These are phyloP conservation scores for Phytophthora brassicae DNA, from an alignment of 352 stramenopile species.

Conservation along the genomic window DNA sequence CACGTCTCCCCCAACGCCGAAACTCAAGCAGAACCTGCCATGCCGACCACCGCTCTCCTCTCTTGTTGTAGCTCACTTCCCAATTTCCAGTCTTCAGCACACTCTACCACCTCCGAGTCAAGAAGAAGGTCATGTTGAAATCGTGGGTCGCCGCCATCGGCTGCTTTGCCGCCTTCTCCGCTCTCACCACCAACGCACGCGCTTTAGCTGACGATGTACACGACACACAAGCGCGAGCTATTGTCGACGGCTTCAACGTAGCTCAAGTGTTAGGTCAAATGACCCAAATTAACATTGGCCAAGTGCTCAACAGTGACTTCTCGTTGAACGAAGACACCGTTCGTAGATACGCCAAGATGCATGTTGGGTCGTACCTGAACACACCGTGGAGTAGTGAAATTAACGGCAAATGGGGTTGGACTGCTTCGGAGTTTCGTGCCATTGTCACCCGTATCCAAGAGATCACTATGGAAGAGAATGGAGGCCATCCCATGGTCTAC, in stretches of 20 bases:
- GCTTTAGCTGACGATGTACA: slow-evolving; percentile 27
- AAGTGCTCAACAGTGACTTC: slow-evolving; percentile 64
- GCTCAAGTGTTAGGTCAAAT: slow-evolving; percentile 84
- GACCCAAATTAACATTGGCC: slow-evolving; percentile 87
- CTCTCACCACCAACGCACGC: slow-evolving; percentile 4
- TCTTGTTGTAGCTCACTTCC: slow-evolving; percentile 34
- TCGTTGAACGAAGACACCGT: slow-evolving; percentile 64
- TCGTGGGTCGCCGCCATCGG: slow-evolving; percentile 35
- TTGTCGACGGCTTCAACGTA: slow-evolving; percentile 54
- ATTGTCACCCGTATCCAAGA: slow-evolving; percentile 78
- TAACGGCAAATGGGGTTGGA: slow-evolving; percentile 48
- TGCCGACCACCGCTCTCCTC: slow-evolving; percentile 1
- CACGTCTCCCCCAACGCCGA: slow-evolving; percentile 15
- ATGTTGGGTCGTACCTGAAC: slow-evolving; percentile 90
- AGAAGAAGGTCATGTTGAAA: slow-evolving; percentile 35
- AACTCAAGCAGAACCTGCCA: slow-evolving; percentile 1
- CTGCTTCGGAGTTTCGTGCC: slow-evolving; percentile 62
- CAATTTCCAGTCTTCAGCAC: slow-evolving; percentile 17
- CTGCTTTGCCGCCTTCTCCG: slow-evolving; percentile 29
- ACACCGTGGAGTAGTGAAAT: slow-evolving; percentile 35
- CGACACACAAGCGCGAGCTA: slow-evolving; percentile 47
- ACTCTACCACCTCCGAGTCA: slow-evolving; percentile 1
- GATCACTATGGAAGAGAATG: slow-evolving; percentile 70
- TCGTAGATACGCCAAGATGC: slow-evolving; percentile 63
- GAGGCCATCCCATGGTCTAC: slow-evolving; percentile 73